Evolutionary conservation across 139 green algal genomes (phyloP), one percentile per base, ranked within the genome.

Genomic region (Chlorella sp.): DNA sequence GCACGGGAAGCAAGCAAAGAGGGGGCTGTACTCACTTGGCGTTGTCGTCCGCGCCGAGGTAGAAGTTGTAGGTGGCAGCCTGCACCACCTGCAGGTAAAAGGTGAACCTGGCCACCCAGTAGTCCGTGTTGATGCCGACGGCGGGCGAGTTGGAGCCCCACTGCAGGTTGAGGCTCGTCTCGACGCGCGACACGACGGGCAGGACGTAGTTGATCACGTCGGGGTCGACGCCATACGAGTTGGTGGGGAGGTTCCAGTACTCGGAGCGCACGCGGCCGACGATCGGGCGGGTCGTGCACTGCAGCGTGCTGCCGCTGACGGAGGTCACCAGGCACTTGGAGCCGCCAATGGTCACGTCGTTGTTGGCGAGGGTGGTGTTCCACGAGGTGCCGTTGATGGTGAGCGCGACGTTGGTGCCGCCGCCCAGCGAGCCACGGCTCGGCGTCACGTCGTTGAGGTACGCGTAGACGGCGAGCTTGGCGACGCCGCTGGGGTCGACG

Each of bases 201-300:
- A 26, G 27, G 20, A 61, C 60, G 31, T 30, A 80, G 50, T 3
- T 49, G 29, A 70, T 36, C 0, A 80, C 42, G 34, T 75, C 62
- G 2, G 75, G 75, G 30, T 73, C 36, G 2, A 59, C 24, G 49
- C 70, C 23, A 2, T 17, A 72, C 6, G 34, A 64, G 62, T 32
- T 49, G 1, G 36, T 5, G 2, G 23, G 60, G 69, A 80, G 33
- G 69, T 75, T 75, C 69, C 69, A 80, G 69, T 80, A 82, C 77
- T 82, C 77, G 14, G 67, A 72, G 1, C n/a, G 31, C 31, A 82
- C 68, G 10, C 59, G 69, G 62, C 72, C 73, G 1, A 35, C 60
- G 17, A 77, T 62, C 31, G 14, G 3, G 24, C 51, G 35, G 31
- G 77, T 32, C 4, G 29, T 70, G 63, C 77, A 83, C 2, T 27